Conservation (phyloP, 305 asterid genomes). For the Fraxinus sp. region DNA sequence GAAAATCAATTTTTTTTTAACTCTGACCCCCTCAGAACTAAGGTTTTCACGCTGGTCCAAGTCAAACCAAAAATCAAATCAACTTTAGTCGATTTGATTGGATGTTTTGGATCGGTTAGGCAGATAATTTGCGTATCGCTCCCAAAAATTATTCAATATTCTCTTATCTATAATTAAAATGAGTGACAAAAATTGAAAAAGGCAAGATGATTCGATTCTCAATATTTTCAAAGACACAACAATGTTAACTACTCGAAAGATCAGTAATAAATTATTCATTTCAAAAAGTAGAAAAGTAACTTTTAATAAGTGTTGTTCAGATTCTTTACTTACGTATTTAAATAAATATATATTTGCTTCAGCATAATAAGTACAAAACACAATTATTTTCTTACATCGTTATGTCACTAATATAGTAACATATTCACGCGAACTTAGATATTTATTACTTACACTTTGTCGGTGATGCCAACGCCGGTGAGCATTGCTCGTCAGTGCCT, state of each 20-base stretch:
- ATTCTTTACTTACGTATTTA: background rate
- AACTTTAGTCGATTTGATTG: background rate
- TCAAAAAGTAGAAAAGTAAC: background rate
- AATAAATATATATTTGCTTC: background rate
- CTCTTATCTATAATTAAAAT: background rate
- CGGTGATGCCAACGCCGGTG: conserved; percentile 94
- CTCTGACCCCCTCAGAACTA: too few species aligned
- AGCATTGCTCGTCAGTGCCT: conserved; percentile 80
- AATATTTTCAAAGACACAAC: background rate
- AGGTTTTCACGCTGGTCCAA: background rate
- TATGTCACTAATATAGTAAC: background rate
- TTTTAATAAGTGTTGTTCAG: background rate
- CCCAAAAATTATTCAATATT: background rate
- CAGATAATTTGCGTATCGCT: too few species aligned
- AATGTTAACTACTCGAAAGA: too few species aligned
- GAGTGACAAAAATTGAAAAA: background rate
- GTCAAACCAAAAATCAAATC: background rate
- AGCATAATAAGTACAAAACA: background rate
- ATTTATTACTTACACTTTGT: conserved; percentile 16
- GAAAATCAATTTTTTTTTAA: too few species aligned
- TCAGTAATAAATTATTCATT: background rate
- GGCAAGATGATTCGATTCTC: background rate
- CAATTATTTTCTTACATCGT: background rate
- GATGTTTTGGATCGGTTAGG: background rate
- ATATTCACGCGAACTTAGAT: background rate